Conservation (phyloP, 805 yeast species). For the Candida coquimbonensis region DNA sequence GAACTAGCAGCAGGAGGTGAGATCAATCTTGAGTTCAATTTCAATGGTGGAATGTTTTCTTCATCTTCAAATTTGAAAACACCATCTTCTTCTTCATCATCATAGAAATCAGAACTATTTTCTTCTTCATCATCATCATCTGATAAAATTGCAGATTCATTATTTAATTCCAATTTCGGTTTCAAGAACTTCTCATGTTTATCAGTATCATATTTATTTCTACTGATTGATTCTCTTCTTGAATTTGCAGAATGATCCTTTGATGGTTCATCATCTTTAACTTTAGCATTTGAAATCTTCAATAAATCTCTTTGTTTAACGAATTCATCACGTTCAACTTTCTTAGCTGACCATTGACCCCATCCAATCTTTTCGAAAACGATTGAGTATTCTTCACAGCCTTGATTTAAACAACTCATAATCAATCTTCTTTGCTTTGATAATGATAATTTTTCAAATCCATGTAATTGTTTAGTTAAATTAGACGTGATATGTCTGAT, state of each 20-base stretch:
- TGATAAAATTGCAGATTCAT: constrained; percentile 24
- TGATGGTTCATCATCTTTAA: constrained; percentile 32
- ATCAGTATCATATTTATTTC: constrained; percentile 21
- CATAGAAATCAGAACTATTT: constrained; percentile 23
- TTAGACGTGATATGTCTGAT: constrained; percentile 84
- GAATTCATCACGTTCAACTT: constrained; percentile 31
- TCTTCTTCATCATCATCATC: constrained; percentile 31
- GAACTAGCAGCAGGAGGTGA: constrained; percentile 15
- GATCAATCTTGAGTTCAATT: constrained; percentile 18
- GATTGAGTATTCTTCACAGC: constrained; percentile 45
- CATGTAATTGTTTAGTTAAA: constrained; percentile 63
- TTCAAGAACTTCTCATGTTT: constrained; percentile 19
- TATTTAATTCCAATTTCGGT: constrained; percentile 19
- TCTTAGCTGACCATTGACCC: constrained; percentile 94
- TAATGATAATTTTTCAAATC: constrained; percentile 71
- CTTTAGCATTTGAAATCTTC: constrained; percentile 32
- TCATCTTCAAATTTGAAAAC: constrained; percentile 32
- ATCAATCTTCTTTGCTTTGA: constrained; percentile 87
- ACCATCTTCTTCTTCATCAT: constrained; percentile 26
- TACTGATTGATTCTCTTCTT: constrained; percentile 27
- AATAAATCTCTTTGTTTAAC: constrained; percentile 35
- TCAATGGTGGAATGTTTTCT: constrained; percentile 23
- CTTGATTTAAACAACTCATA: constrained; percentile 80
- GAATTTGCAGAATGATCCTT: constrained; percentile 11
- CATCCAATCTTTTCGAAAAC: constrained; percentile 92